These are phyloP conservation scores for Beauveria varroae DNA, from an alignment of 2,329 filamentous ascomycete genomes.

Conservation along the genomic window DNA sequence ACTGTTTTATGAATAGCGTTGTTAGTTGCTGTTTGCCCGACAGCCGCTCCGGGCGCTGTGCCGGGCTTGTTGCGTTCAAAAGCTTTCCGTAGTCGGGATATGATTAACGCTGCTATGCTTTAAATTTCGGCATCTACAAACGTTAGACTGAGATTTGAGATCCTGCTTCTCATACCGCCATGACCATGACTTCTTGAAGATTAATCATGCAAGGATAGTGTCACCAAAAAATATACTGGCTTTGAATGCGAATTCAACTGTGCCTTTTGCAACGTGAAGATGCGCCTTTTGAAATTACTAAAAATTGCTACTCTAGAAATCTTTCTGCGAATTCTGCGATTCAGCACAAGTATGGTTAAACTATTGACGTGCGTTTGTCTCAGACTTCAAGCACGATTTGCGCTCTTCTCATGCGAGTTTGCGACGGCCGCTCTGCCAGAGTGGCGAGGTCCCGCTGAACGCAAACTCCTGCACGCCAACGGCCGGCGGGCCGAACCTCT, in stretches of 20 bases:
- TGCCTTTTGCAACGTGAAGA: background rate
- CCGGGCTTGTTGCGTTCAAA: constrained; percentile 5
- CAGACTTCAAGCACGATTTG: background rate
- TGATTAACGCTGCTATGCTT: constrained; percentile 8
- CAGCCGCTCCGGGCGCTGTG: constrained; percentile 7
- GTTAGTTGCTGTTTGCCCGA: constrained; percentile 8
- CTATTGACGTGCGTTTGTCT: background rate
- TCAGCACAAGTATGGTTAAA: background rate
- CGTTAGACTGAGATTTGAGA: constrained; percentile 11
- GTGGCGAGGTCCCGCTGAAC: background rate
- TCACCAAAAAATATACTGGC: constrained; percentile 7
- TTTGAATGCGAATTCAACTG: background rate
- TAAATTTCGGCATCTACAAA: constrained; percentile 9
- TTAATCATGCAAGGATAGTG: constrained; percentile 12
- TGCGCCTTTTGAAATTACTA: background rate
- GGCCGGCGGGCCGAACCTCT: background rate
- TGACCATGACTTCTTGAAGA: background rate
- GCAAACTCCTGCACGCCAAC: background rate
- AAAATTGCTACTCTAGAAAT: background rate
- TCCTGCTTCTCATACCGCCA: constrained; percentile 8
- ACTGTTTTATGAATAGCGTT: constrained; percentile 11
- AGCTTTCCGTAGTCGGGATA: constrained; percentile 7
- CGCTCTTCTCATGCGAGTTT: background rate
- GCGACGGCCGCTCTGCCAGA: background rate
- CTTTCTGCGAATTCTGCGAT: background rate